Evolutionary conservation across 2,329 filamentous ascomycete species (phyloP).

Genomic region (Aspergillus carbonarius): DNA sequence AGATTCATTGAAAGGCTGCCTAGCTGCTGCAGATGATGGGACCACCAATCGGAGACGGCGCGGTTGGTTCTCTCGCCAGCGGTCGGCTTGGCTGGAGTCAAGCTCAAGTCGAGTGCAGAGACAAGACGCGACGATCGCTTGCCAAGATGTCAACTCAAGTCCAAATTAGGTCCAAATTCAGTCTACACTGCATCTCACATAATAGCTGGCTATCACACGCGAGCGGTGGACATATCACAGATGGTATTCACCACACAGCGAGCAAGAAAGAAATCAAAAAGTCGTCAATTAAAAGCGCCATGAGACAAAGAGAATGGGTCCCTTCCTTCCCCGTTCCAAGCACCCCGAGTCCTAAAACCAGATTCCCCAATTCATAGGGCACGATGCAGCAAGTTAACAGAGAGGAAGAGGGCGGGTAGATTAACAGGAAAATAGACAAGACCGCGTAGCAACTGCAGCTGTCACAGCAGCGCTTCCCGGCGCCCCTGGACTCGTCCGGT

Average conservation of each 20-base stretch:
- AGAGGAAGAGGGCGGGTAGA: too few relatives aligned
- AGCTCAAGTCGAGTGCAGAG: neutral
- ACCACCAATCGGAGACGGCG: neutral
- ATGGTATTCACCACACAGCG: neutral
- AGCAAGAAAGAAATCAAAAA: neutral
- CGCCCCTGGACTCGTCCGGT: neutral
- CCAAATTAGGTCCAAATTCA: neutral
- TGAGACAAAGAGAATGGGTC: neutral
- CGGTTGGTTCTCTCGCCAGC: neutral
- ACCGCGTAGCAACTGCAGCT: constrained; percentile 1
- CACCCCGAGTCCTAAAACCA: neutral
- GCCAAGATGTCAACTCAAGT: neutral
- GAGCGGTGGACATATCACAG: neutral
- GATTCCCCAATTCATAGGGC: neutral
- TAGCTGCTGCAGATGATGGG: neutral
- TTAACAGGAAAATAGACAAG: neutral
- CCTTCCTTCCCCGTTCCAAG: neutral
- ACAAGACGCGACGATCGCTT: neutral
- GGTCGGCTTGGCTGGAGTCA: neutral
- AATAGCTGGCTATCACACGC: neutral
- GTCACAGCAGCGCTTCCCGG: neutral
- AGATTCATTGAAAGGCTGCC: neutral
- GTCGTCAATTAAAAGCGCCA: constrained; percentile 2
- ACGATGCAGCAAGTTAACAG: neutral
- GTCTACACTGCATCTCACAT: neutral